Conservation (phyloP, 2,329 filamentous ascomycete genomes). For the Phyllosticta citriasiana region DNA sequence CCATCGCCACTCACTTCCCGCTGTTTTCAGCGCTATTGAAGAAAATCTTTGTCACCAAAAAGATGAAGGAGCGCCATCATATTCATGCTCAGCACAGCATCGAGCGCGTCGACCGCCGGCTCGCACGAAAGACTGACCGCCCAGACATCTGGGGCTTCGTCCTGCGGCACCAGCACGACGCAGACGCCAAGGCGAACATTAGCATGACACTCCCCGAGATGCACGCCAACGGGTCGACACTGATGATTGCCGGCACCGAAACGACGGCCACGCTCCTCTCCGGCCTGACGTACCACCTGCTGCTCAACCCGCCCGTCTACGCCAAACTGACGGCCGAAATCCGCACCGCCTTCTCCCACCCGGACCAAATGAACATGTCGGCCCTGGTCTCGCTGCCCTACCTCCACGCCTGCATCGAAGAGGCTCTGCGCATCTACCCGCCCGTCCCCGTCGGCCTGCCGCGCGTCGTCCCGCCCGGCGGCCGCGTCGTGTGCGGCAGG, state of each 20-base stretch:
- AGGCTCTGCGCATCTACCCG: constrained; percentile 33
- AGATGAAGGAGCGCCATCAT: neutral
- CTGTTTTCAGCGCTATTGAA: neutral
- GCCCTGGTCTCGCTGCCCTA: constrained; percentile 23
- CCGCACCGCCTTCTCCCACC: constrained; percentile 17
- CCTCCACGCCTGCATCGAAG: constrained; percentile 31
- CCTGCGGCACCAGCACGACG: constrained; percentile 22
- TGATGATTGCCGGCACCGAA: constrained; percentile 37
- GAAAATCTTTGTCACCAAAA: neutral
- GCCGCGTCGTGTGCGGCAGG: constrained; percentile 26
- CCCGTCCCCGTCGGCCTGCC: constrained; percentile 28
- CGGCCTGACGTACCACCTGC: constrained; percentile 27
- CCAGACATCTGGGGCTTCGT: constrained; percentile 32
- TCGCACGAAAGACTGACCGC: constrained; percentile 13
- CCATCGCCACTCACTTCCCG: constrained; percentile 2
- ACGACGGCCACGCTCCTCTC: constrained; percentile 34
- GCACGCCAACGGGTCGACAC: constrained; percentile 25
- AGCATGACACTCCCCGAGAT: constrained; percentile 26
- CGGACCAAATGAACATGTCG: constrained; percentile 27
- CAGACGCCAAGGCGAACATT: constrained; percentile 14
- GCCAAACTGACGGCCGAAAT: constrained; percentile 21
- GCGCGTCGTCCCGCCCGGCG: constrained; percentile 24
- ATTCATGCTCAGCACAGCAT: neutral
- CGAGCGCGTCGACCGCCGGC: constrained; percentile 16
- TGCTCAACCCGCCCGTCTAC: constrained; percentile 18